A percentile compares a stretch with the other conserved stretches of the same genome.
These are phyloP conservation scores for Candida andamanensis DNA, from an alignment of 805 yeast genomes.

Conservation along the genomic window DNA sequence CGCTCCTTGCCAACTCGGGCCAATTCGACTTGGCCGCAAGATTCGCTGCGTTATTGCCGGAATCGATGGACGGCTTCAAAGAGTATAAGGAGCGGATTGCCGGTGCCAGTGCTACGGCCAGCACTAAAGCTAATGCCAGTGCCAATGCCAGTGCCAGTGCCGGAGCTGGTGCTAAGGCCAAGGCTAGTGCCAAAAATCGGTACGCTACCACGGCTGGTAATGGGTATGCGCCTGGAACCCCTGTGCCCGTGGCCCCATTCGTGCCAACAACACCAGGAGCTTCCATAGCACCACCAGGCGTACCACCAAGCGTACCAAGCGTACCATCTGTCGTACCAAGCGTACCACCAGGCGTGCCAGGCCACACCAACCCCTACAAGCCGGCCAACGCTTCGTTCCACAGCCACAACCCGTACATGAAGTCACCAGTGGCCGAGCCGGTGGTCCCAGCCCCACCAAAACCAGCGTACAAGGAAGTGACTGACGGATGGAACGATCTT, in stretches of 20 bases:
- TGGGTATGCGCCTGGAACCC: conserved; percentile 17
- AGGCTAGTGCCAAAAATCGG: conserved; percentile 13
- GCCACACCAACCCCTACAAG: conserved; percentile 4
- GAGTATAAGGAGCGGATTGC: conserved; percentile 73
- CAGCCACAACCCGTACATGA: conserved; percentile 30
- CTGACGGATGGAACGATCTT: conserved; percentile 70
- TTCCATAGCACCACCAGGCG: neutral
- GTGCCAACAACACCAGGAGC: conserved; percentile 1
- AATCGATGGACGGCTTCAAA: conserved; percentile 62
- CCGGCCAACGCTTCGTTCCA: conserved; percentile 16
- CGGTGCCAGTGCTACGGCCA: conserved; percentile 48
- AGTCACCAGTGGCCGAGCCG: conserved; percentile 20
- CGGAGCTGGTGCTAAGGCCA: conserved; percentile 11
- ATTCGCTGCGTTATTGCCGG: conserved; percentile 68
- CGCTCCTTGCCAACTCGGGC: conserved; percentile 74
- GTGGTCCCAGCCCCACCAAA: conserved; percentile 19
- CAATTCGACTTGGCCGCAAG: conserved; percentile 75
- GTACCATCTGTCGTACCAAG: neutral
- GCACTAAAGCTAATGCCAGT: neutral
- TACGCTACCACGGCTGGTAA: conserved; percentile 19
- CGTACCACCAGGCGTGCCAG: conserved; percentile 13
- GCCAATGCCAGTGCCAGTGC: conserved; percentile 7
- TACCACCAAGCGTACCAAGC: neutral
- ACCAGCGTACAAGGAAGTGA: conserved; percentile 36
- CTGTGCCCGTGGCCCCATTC: conserved; percentile 7